These are phyloP conservation scores for Cnidoscolus chayamansa DNA, from an alignment of 441 rosid genomes.

Conservation along the genomic window DNA sequence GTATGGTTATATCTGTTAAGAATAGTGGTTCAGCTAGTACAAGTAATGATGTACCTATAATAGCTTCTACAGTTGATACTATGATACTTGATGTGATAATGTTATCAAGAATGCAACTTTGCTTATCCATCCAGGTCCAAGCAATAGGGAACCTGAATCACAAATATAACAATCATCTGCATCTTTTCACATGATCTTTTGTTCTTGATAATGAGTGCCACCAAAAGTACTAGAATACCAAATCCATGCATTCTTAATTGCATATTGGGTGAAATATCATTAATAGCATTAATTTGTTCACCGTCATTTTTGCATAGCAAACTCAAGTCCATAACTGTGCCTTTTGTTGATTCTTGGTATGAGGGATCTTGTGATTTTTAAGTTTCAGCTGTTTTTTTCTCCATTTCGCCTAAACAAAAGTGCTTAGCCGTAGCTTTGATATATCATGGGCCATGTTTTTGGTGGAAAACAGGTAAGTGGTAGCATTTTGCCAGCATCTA, in stretches of 20 bases:
- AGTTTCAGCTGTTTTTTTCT: not conserved
- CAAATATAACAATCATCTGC: not conserved
- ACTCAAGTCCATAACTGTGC: not conserved
- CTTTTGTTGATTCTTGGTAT: not conserved
- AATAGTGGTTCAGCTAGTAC: not conserved
- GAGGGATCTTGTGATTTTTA: not conserved
- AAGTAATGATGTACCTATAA: not conserved
- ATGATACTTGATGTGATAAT: not conserved
- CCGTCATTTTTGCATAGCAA: not conserved
- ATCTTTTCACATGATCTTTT: not conserved
- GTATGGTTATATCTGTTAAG: not conserved
- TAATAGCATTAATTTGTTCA: not conserved
- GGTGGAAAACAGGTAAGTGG: slow-evolving; percentile 58
- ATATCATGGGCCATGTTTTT: not conserved
- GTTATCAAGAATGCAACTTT: not conserved
- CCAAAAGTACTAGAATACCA: not conserved
- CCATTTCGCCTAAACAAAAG: not conserved
- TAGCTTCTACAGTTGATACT: not conserved
- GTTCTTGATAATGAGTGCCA: not conserved
- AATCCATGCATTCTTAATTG: not conserved
- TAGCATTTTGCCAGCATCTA: slow-evolving; percentile 88
- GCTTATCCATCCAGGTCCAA: not conserved
- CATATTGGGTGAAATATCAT: not conserved
- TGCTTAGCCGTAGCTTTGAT: not conserved
- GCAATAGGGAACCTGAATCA: not conserved